Evolutionary conservation across 352 stramenopile species (phyloP), one percentile per base, ranked within the genome.

Genomic region (Phytopythium helicoides): DNA sequence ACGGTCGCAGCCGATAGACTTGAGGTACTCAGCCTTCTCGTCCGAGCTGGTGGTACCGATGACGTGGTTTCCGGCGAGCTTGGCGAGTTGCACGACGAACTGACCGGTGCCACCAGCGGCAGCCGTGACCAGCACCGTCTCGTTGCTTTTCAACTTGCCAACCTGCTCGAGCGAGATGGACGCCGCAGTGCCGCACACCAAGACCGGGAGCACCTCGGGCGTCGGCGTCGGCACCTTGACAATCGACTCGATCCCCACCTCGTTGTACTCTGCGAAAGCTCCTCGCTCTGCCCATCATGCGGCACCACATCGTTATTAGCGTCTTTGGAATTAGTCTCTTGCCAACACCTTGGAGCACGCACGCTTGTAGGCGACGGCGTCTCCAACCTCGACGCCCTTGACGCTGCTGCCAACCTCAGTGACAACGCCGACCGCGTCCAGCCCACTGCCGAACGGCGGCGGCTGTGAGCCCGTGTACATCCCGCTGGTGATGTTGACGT

Each of bases 51-150:
- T 85, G 0, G 73, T 76, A 15, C 62, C 66, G 50, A 89, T 81
- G n/a, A 83, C 71, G 37, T 74, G 60, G 52, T 75, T 81, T 31
- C 74, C 74, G 9, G 85, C 56, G 19, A 74, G 66, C 35, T 83
- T 81, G 19, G 77, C 86, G 36, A 97, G 66, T 46, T 96, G 87
- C 33, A 94, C 66, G 19, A 81, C 87, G 37, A 92, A 88, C 19
- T 92, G 61, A 0, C 87, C 87, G 4, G 82, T 94, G 23, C 80
- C 85, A 19, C 87, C 77, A 3, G 66, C 61, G 6, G 64, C 67
- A 8, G 60, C 70, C 4, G 61, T 70, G 28, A 77, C 59, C 23
- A 77, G 61, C n/a, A 81, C 60, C 0, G 54, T 70, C 31, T 71
- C 57, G 37, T 58, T 61, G 19, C 48, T 47, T 46, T 75, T 66